Base-by-base conservation (phyloP, 2,329 filamentous ascomycete genomes). In the Sarocladium kiliense region DNA sequence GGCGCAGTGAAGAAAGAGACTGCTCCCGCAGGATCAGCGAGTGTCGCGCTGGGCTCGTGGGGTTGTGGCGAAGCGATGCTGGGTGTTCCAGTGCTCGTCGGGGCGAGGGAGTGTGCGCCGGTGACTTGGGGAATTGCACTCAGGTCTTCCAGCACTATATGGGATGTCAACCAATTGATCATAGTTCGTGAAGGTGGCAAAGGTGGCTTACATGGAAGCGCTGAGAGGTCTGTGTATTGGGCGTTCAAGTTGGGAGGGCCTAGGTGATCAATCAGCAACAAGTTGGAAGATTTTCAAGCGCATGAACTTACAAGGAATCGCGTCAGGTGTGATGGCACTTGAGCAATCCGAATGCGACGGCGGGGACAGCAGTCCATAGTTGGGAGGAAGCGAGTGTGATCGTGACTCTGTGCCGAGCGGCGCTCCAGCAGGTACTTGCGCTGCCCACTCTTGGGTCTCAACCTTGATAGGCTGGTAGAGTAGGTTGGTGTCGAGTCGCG, bases 321-420 rank as follows among this genome's bases (percentile, higher is more conserved):
- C 27, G 11, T 21, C 27, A 21, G 7, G 47, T 36, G 23, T 19
- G 30, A 51, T 9, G 12, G n/a, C 47, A 12, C 23, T 21, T 4
- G 47, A 5, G 30, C 47, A 36, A 14, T 51, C 47, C 14, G 47
- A 51, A 32, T 51, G 47, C 18, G 47, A 51, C 27, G 27, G 47
- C 18, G 47, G 47, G 4, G 47, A 51, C 30, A 51, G 21, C 47
- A 51, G 30, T 21, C 47, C 47, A 12, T 32, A 51, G 18, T 21
- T 36, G n/a, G 47, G 47, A 32, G 47, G 47, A 12, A 51, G 26
- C 18, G 47, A 51, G 12, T 11, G n/a, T 23, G 47, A 32, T 21
- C 47, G 26, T 14, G 47, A 36, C 47, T 19, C 18, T 21, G 44
- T 16, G 3, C n/a, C 21, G 25, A 30, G 11, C 12, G 18, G 47